Conservation (phyloP, 1,284 basidiomycete species). For the Heterobasidion irregulare region DNA sequence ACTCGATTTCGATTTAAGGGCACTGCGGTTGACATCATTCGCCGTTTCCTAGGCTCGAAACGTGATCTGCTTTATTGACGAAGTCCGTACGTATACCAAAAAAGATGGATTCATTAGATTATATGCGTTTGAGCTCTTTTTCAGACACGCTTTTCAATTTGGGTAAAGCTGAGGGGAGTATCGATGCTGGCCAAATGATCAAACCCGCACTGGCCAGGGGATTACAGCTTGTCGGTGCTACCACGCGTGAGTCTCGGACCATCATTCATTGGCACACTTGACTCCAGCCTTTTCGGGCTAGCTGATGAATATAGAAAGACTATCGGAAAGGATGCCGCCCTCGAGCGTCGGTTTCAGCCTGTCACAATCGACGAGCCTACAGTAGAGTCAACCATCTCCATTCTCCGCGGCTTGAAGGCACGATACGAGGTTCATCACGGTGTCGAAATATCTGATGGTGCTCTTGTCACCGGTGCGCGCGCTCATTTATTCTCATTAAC, state of each 20-base stretch:
- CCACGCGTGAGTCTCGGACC: constrained; percentile 57
- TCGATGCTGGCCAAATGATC: constrained; percentile 90
- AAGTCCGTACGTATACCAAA: constrained; percentile 62
- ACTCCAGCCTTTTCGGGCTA: constrained; percentile 15
- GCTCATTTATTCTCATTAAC: neutral
- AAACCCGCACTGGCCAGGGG: constrained; percentile 84
- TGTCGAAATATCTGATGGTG: constrained; percentile 82
- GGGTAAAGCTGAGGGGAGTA: constrained; percentile 86
- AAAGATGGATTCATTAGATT: constrained; percentile 4
- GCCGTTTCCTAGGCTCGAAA: constrained; percentile 39
- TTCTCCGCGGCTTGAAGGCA: constrained; percentile 80
- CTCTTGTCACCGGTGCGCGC: constrained; percentile 67
- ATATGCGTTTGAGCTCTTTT: neutral
- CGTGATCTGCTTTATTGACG: constrained; percentile 87
- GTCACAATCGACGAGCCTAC: constrained; percentile 84
- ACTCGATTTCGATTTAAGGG: neutral
- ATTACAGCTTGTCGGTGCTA: constrained; percentile 81
- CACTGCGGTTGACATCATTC: neutral
- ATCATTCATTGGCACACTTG: neutral
- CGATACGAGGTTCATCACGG: constrained; percentile 89
- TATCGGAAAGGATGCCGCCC: constrained; percentile 87
- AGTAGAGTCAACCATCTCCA: constrained; percentile 81
- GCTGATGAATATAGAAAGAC: constrained; percentile 88
- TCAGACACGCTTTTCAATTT: constrained; percentile 75
- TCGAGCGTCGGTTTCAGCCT: constrained; percentile 87